Percentiles rank a stretch among this genome's conserved stretches.
phyloP scores from a whole-genome alignment of 2,329 filamentous ascomycete genomes.

The Pyrenophora teres region DNA sequence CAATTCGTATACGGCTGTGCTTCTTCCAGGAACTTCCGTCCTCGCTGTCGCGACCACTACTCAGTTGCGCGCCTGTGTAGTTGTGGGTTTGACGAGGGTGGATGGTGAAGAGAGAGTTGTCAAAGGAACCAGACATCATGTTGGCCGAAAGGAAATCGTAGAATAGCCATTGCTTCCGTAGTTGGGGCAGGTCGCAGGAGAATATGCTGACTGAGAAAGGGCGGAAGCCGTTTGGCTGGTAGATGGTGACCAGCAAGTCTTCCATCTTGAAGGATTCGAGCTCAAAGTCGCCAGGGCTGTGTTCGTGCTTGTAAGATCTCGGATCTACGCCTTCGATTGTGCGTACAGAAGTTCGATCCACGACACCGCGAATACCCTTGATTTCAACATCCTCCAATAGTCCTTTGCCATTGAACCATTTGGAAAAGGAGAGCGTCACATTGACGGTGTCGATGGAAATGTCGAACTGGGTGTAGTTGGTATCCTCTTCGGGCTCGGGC shows the following conservation, averaged over 20 bases:
- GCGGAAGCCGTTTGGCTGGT: constrained; percentile 89
- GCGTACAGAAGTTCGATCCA: constrained; percentile 83
- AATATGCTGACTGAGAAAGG: constrained; percentile 95
- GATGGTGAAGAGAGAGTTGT: constrained; percentile 95
- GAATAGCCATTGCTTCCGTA: constrained; percentile 95
- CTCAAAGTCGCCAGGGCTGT: constrained; percentile 92
- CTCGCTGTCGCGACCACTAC: constrained; percentile 61
- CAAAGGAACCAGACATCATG: constrained; percentile 93
- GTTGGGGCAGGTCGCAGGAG: constrained; percentile 88
- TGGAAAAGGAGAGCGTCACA: constrained; percentile 94
- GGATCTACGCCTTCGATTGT: constrained; percentile 78
- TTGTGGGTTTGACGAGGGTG: constrained; percentile 91
- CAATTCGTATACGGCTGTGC: constrained; percentile 88
- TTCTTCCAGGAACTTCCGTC: constrained; percentile 87
- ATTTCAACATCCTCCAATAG: constrained; percentile 90
- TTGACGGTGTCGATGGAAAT: constrained; percentile 94
- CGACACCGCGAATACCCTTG: constrained; percentile 87
- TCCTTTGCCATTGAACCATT: constrained; percentile 98
- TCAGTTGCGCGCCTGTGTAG: constrained; percentile 67
- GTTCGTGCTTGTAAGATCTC: constrained; percentile 82
- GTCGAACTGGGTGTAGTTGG: constrained; percentile 98
- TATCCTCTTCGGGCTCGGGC: constrained; percentile 71
- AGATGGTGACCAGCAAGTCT: constrained; percentile 86
- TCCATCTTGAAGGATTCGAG: constrained; percentile 96
- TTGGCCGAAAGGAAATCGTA: constrained; percentile 96